Base-by-base conservation (phyloP, 768 basidiomycete species). In the Paxillus involutus region DNA sequence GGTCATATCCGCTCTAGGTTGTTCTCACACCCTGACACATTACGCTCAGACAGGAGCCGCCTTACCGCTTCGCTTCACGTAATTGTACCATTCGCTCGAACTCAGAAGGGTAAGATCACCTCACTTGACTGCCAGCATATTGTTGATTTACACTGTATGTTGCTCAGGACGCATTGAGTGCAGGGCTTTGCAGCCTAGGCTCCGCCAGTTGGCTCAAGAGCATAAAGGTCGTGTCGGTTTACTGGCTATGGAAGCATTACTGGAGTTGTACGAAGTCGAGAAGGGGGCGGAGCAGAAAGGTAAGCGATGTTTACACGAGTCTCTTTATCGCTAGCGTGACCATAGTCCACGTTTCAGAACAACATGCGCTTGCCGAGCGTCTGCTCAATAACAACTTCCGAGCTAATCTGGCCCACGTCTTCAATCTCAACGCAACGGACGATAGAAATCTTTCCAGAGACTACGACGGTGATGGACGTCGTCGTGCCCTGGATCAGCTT, bases 231-330 rank as follows among this genome's bases (percentile, higher is more conserved):
- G 55, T 6, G 37, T 67, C 19, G 63, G 65, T 39, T 52, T 51
- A 19, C 55, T 66, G 3, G 60, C 65, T 13, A 60, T 62, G 3
- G 63, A 65, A 21, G 55, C 65, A 47, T 40, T 49, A 4, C 56
- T 67, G 32, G 51, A 39, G 6, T 39, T 67, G 7, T 57, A 55
- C 2, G 37, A 59, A 8, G 9, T 13, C 5, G 58, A 21, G 21
- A 21, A 21, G 21, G 21, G 21, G 21, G 21, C 1, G 21, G 21
- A 21, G 21, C 21, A 60, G 0, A 50, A 2, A 33, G 26, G 64
- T 57, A 44, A 1, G 62, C 2, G 21, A 4, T 5, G 3, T 26
- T 14, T 17, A 43, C 2, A 36, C 37, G 10, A 2, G 21, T 10
- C n/a, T 14, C 16, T 4, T 21, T n/a, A n/a, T n/a, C n/a, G 21